phyloP scores from a whole-genome alignment of 2,329 filamentous ascomycete genomes.

The Aspergillus clavatus region DNA sequence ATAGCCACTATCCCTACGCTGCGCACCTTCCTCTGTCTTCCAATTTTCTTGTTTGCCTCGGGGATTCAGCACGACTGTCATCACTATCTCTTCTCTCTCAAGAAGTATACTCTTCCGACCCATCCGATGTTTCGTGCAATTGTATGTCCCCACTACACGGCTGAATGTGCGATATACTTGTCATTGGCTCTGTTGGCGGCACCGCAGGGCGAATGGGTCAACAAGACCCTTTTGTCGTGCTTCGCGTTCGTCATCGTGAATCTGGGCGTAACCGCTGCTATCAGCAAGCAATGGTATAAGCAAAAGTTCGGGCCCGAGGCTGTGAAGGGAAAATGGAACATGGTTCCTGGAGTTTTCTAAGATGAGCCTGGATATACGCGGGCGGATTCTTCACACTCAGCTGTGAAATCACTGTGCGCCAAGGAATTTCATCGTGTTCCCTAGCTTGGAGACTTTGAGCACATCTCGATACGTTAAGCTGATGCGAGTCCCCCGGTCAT shows the following conservation, averaged over 20 bases:
- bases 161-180: conserved; percentile 79
- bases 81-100: conserved; percentile 61
- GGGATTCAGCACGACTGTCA: conserved; percentile 71
- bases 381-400: not conserved
- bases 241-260: conserved; percentile 72
- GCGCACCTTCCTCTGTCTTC: conserved; percentile 53
- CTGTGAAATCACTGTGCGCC: conserved; percentile 20
- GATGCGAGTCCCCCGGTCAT: conserved; percentile 48
- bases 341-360: conserved; percentile 58
- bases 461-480: conserved; percentile 77
- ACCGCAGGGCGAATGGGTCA: conserved; percentile 60
- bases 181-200: conserved; percentile 71
- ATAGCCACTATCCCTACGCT: conserved; percentile 40
- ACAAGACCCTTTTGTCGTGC: conserved; percentile 67
- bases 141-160: conserved; percentile 86
- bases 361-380: not conserved
- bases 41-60: conserved; percentile 66
- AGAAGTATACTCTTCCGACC: conserved; percentile 77
- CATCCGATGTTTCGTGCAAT: conserved; percentile 67
- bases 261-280: conserved; percentile 72
- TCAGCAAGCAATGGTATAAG: conserved; percentile 74
- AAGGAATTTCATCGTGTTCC: conserved; percentile 59
- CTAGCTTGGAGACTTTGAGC: conserved; percentile 69
- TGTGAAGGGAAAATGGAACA: conserved; percentile 63
- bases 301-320: conserved; percentile 65